These are phyloP conservation scores for Xylaria scruposa DNA, from an alignment of 495 filamentous ascomycete species.

Conservation along the genomic window DNA sequence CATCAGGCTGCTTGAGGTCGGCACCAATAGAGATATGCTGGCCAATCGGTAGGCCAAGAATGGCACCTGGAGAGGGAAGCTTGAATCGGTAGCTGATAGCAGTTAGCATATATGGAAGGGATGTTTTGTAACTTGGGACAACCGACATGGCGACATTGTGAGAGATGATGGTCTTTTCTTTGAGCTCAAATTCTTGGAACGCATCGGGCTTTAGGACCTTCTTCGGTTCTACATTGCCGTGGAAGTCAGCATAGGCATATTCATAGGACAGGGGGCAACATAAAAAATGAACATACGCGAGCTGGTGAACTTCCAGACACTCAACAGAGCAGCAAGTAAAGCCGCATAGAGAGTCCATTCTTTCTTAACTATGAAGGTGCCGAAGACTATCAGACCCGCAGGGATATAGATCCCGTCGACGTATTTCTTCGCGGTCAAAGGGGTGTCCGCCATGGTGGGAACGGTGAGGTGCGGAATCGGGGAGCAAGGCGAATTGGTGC, in stretches of 20 bases:
- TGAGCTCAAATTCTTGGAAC: conserved; percentile 89
- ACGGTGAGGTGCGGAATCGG: conserved; percentile 23
- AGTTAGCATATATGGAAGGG: conserved; percentile 20
- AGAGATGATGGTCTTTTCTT: conserved; percentile 89
- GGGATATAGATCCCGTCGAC: conserved; percentile 85
- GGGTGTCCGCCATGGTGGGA: conserved; percentile 32
- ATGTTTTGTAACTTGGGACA: neutral
- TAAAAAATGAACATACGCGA: conserved; percentile 54
- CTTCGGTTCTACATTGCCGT: conserved; percentile 61
- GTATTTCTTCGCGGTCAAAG: conserved; percentile 47
- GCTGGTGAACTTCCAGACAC: conserved; percentile 67
- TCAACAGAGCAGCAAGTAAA: conserved; percentile 64
- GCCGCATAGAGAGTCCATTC: conserved; percentile 80
- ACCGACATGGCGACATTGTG: conserved; percentile 94
- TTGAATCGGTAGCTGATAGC: conserved; percentile 79
- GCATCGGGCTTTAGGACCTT: conserved; percentile 85
- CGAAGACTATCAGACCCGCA: conserved; percentile 78
- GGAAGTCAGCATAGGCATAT: conserved; percentile 39
- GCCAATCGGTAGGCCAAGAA: conserved; percentile 95
- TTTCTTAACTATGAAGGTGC: conserved; percentile 74
- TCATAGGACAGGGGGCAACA: neutral
- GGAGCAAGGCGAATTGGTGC: conserved; percentile 18
- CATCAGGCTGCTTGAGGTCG: conserved; percentile 65
- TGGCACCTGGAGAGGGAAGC: conserved; percentile 75
- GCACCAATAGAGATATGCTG: conserved; percentile 97